Base-by-base conservation (phyloP, 257 asterid species). In the Ocimum tenuiflorum region DNA sequence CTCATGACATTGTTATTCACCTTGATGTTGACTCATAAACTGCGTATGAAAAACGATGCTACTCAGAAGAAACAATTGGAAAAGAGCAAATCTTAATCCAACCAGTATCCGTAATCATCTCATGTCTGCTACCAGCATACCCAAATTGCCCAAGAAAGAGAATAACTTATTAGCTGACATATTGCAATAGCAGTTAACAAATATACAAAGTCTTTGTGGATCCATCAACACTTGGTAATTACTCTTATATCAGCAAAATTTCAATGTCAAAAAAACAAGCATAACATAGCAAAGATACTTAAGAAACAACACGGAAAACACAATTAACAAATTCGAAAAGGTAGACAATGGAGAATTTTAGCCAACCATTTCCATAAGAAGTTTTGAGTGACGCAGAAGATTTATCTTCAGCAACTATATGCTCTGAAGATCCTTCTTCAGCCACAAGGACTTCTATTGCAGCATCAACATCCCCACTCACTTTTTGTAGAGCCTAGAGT, bases 391-490 rank as follows among this genome's bases (percentile, higher is more conserved):
- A 63, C 48, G 65, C 53, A 33, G 75, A 75, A 50, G 54, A 29
- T 54, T 73, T 80, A 73, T 79, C 79, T 68, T 78, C 79, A 68
- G 69, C 80, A 72, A 61, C 69, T 52, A 72, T 68, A 67, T 71
- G 78, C 69, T 82, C 89, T 50, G 70, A 77, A 36, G 80, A 61
- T 65, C 77, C 83, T 78, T 77, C 82, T 77, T 83, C 88, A 54
- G 88, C 86, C 36, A 82, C 81, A 24, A 84, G 89, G 78, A 77
- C 70, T 67, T 92, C 96, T 19, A 82, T 66, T 57, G 96, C 95
- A 70, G 96, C 86, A 77, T 89, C 95, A 68, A 75, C 89, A 80
- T 88, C 89, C 48, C 85, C 95, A 46, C 74, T 78, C 66, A 80
- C 83, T 71, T 73, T 71, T 53, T 58, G 83, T 69, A 87, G 75